Percentiles rank a stretch among this genome's conserved stretches.
Conservation (phyloP, 805 yeast species). For the Jamesozyma jinghongensis region DNA sequence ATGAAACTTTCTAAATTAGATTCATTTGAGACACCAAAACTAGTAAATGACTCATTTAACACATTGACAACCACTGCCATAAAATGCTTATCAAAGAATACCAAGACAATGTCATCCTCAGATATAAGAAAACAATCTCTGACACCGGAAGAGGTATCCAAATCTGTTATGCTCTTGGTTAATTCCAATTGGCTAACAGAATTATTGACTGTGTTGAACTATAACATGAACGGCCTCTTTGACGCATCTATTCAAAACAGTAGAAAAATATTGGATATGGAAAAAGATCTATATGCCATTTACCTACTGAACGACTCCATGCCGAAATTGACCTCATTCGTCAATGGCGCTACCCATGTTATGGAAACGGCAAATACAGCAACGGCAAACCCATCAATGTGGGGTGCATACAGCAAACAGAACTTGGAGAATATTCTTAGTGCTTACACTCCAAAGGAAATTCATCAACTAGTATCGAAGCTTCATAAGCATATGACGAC, state of each 20-base stretch:
- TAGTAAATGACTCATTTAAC: constrained; percentile 2
- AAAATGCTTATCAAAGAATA: constrained; percentile 2
- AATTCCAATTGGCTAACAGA: constrained; percentile 48
- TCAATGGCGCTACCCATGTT: constrained; percentile 52
- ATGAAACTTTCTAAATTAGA: not conserved
- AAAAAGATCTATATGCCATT: constrained; percentile 37
- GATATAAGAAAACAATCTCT: constrained; percentile 1
- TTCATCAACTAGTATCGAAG: constrained; percentile 44
- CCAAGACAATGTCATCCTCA: not conserved
- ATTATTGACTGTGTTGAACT: constrained; percentile 22
- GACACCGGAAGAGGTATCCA: constrained; percentile 24
- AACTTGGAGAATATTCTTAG: constrained; percentile 49
- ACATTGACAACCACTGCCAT: constrained; percentile 5
- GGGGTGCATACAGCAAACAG: constrained; percentile 55
- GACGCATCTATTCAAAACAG: constrained; percentile 15
- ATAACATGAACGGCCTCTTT: constrained; percentile 12
- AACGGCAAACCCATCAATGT: constrained; percentile 40
- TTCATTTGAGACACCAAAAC: constrained; percentile 2
- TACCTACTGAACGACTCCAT: constrained; percentile 44
- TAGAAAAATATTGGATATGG: constrained; percentile 25
- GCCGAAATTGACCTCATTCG: constrained; percentile 60
- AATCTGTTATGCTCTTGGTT: constrained; percentile 40
- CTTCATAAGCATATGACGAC: constrained; percentile 47
- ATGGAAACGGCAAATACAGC: constrained; percentile 33
- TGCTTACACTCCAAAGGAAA: constrained; percentile 49